Evolutionary conservation across 805 yeast genomes (phyloP), one percentile per base, ranked within the genome.

Genomic region (Teunomyces gatunensis): DNA sequence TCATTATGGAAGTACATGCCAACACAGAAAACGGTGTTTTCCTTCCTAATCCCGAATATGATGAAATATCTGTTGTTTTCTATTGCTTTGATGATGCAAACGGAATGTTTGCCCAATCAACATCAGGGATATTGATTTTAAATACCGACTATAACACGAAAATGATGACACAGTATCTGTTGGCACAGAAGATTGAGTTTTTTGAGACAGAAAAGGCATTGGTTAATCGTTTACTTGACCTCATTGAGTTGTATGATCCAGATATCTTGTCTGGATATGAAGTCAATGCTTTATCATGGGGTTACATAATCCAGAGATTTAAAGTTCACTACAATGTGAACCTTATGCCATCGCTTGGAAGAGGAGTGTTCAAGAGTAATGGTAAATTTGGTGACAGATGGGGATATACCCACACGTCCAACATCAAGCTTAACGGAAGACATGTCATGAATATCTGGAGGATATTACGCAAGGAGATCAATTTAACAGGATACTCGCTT

Each of bases 361-460:
- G 96, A 47, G 84, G 84, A 0, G 64, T 59, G 1, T 55, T 49
- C 20, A 76, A 77, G 36, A 69, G 75, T 29, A 72, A 71, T 35
- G 81, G 80, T 29, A 84, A 78, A 56, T 60, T 74, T 41, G 80
- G 82, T 1, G 91, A 86, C 56, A 68, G 81, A 30, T 90, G 95
- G 92, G 96, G 96, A 0, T 81, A 80, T 51, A 80, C 86, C 0
- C 91, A 88, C 58, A 86, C 95, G 0, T 79, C 96, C 0, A 80
- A 79, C 1, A 75, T 89, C 9, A 68, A 61, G 39, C 74, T 91
- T 1, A 77, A 84, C 9, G 99, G 99, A 0, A 64, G 99, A 32
- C 96, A 92, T 59, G 72, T 87, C 57, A 58, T 94, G 25, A 92
- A 91, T 58, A 68, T 92, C 0, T 94, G 99, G 99, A 69, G 97